Evolutionary conservation across 805 yeast species (phyloP).

Genomic region (Wickerhamiella spandovensis): DNA sequence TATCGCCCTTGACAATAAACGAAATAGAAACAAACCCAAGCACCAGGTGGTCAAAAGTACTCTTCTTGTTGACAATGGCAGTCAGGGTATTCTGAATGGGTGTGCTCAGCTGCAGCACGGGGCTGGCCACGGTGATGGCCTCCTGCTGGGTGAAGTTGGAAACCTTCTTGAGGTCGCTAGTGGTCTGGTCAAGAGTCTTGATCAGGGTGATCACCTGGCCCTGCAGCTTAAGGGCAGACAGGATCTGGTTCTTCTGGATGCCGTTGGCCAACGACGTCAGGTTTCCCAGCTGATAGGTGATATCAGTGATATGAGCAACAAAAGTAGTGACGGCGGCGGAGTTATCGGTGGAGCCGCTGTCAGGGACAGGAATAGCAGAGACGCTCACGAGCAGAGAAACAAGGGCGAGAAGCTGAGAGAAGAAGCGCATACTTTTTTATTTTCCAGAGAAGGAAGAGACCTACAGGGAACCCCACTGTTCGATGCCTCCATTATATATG

Average conservation of each 20-base stretch:
- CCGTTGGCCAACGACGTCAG: neutral
- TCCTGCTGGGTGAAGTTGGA: neutral
- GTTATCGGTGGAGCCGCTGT: neutral
- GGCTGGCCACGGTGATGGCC: conserved; percentile 1
- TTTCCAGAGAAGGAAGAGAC: too few species aligned
- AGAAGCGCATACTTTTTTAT: neutral
- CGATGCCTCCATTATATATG: neutral
- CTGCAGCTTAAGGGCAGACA: conserved; percentile 1
- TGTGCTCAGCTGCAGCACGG: neutral
- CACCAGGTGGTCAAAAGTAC: conserved; percentile 2
- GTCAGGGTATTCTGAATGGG: conserved; percentile 1
- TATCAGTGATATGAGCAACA: neutral
- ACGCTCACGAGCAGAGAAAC: neutral
- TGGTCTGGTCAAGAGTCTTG: neutral
- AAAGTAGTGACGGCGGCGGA: neutral
- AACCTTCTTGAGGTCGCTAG: neutral
- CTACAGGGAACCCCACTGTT: too few species aligned
- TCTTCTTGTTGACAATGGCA: conserved; percentile 1
- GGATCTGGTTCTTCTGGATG: conserved; percentile 1
- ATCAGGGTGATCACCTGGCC: neutral
- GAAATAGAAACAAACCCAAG: conserved; percentile 1
- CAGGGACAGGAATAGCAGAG: neutral
- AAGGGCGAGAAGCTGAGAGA: neutral
- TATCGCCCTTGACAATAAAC: neutral
- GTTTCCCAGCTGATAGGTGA: neutral